Evolutionary conservation across 495 filamentous ascomycete genomes (phyloP), one percentile per base, ranked within the genome.

Genomic region (Hyphodiscus hymeniophilus): DNA sequence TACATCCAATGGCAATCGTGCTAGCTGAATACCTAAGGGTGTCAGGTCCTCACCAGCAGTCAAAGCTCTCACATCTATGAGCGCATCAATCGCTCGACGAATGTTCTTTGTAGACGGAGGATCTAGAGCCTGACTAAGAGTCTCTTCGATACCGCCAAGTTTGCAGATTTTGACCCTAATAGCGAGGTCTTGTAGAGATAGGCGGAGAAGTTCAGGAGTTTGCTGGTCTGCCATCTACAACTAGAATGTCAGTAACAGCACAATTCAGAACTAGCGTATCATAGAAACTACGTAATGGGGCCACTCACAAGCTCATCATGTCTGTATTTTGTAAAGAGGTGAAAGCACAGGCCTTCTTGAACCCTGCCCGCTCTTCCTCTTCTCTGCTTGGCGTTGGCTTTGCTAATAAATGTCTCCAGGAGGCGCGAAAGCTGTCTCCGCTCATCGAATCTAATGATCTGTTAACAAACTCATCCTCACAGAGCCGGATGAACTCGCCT

Each of bases 131-230:
- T 92, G 78, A n/a, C 82, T 74, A 4, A 98, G 72, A 0, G 89
- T 94, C 51, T 89, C 76, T 57, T 95, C 91, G 42, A 97, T 90
- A 39, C 82, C 80, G 2, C 92, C 92, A 41, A 98, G 74, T 57
- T 90, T 92, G 67, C 89, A 98, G 30, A 94, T 92, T 66, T 98
- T 98, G 52, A 96, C 88, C n/a, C 92, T 81, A 52, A 98, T 82
- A 7, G 90, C 87, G 2, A 96, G 76, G 55, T 98, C 92, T 65
- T 97, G 91, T 8, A 98, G 67, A 0, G 89, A 95, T 5, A 98
- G 74, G 2, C 92, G 83, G 35, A 97, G 80, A 76, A 98, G 89
- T 62, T 98, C 92, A 0, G 92, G 92, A 0, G 85, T 94, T 68
- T 97, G 92, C 59, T 95, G 87, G 42, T 90, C 87, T 12, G 79